Percentiles rank a stretch among this genome's conserved stretches.
phyloP scores from a whole-genome alignment of 805 yeast species.

The Candida arabinofermentans region DNA sequence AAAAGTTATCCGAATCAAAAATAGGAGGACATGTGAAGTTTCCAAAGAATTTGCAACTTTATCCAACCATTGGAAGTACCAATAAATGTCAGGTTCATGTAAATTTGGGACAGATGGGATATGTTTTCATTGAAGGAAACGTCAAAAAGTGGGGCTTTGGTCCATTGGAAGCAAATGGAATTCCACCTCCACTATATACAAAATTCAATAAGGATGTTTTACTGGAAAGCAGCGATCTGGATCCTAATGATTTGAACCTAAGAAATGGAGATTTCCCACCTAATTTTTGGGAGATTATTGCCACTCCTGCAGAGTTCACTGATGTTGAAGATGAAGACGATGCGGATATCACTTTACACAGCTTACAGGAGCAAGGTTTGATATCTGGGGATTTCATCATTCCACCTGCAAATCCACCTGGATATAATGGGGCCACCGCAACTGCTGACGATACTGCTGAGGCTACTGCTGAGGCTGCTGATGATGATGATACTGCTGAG shows the following conservation, averaged over 20 bases:
- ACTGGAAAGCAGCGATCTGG: conserved; percentile 57
- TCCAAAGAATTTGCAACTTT: conserved; percentile 65
- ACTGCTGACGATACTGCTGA: neutral
- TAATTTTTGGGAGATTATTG: conserved; percentile 43
- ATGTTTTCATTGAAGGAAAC: conserved; percentile 86
- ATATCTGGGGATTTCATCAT: conserved; percentile 16
- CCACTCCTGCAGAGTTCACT: conserved; percentile 25
- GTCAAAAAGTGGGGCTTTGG: conserved; percentile 96
- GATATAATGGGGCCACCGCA: neutral
- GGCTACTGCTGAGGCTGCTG: neutral
- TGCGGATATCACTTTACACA: conserved; percentile 25
- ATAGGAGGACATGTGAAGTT: conserved; percentile 77
- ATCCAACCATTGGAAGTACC: conserved; percentile 86
- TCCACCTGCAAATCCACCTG: conserved; percentile 16
- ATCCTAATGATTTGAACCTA: conserved; percentile 40
- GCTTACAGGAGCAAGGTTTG: conserved; percentile 20
- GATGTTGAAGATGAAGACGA: conserved; percentile 30
- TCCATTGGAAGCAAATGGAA: conserved; percentile 80
- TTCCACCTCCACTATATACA: conserved; percentile 93
- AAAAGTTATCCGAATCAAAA: conserved; percentile 75
- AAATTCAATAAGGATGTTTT: conserved; percentile 74
- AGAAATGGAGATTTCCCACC: conserved; percentile 49
- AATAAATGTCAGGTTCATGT: conserved; percentile 81
- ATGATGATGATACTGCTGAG: no score
- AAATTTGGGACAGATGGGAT: conserved; percentile 89